phyloP scores from a whole-genome alignment of 352 stramenopile species.

The Phytophthora crassamura region DNA sequence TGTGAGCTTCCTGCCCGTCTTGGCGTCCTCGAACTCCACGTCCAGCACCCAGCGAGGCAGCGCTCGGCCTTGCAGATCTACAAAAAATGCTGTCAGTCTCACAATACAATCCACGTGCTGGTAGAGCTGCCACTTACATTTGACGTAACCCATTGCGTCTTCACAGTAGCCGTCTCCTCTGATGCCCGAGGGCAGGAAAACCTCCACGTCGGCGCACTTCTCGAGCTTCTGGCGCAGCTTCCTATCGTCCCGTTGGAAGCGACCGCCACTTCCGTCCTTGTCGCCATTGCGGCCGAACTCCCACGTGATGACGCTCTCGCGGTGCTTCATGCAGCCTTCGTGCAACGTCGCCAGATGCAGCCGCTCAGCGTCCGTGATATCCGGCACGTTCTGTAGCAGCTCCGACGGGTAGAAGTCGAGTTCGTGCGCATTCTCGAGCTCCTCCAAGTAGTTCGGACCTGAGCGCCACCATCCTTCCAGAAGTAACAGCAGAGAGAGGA shows the following conservation, averaged over 20 bases:
- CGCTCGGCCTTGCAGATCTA: constrained; percentile 52
- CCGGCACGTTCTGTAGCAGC: constrained; percentile 18
- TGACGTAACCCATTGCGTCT: constrained; percentile 73
- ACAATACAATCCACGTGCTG: background rate
- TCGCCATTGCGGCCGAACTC: constrained; percentile 33
- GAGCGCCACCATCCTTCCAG: constrained; percentile 30
- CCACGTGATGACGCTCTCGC: constrained; percentile 52
- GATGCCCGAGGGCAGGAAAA: constrained; percentile 61
- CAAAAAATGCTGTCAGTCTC: background rate
- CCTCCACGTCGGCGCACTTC: constrained; percentile 64
- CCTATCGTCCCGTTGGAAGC: constrained; percentile 42
- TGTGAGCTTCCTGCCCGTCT: constrained; percentile 30
- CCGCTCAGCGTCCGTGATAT: constrained; percentile 41
- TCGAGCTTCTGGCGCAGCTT: constrained; percentile 50
- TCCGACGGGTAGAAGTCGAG: constrained; percentile 35
- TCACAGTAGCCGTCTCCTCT: constrained; percentile 72
- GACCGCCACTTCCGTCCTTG: constrained; percentile 14
- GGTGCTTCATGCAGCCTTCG: constrained; percentile 46
- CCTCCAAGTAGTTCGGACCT: constrained; percentile 17
- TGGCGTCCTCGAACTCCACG: constrained; percentile 42
- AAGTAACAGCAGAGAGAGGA: constrained; percentile 14
- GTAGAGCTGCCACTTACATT: constrained; percentile 45
- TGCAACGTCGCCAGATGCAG: constrained; percentile 62
- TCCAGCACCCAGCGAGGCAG: constrained; percentile 58
- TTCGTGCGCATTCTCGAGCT: constrained; percentile 35